Evolutionary conservation across 140 eudicot genomes (phyloP).

Genomic region (Bidens hawaiensis): DNA sequence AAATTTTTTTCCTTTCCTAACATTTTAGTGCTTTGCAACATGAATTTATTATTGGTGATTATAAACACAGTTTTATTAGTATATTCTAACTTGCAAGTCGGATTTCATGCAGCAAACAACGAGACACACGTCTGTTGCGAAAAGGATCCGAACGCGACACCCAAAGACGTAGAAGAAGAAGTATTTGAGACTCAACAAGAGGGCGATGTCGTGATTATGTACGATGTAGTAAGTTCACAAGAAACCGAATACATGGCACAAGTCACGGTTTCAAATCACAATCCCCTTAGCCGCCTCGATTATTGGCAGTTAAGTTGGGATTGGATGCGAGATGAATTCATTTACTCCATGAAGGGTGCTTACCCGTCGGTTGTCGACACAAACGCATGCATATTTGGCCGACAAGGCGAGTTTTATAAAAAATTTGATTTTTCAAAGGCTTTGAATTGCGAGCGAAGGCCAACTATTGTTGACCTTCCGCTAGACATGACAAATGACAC

Average conservation of each 20-base stretch:
- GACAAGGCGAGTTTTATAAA: slow-evolving; percentile 53
- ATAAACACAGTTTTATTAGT: background rate
- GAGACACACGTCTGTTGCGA: slow-evolving; percentile 51
- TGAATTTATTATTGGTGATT: no score
- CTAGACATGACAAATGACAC: slow-evolving; percentile 51
- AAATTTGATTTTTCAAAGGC: slow-evolving; percentile 60
- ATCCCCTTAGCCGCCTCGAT: slow-evolving; percentile 63
- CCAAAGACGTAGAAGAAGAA: slow-evolving; percentile 23
- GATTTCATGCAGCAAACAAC: slow-evolving; percentile 32
- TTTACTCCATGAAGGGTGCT: slow-evolving; percentile 76
- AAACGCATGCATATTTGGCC: slow-evolving; percentile 58
- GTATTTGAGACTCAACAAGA: slow-evolving; percentile 44
- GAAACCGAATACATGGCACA: slow-evolving; percentile 61
- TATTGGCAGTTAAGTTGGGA: slow-evolving; percentile 82
- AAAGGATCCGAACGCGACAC: slow-evolving; percentile 39
- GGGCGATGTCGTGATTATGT: slow-evolving; percentile 74
- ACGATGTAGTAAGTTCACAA: slow-evolving; percentile 51
- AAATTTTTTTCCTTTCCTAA: no score
- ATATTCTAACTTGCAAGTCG: background rate
- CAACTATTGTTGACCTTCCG: slow-evolving; percentile 81
- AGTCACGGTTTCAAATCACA: slow-evolving; percentile 63
- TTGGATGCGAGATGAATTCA: slow-evolving; percentile 83
- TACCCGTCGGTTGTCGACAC: slow-evolving; percentile 56
- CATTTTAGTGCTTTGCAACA: no score
- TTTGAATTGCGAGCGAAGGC: slow-evolving; percentile 59